phyloP scores from a whole-genome alignment of 1,284 basidiomycete genomes.

The Kalmanozyma brasiliensis region DNA sequence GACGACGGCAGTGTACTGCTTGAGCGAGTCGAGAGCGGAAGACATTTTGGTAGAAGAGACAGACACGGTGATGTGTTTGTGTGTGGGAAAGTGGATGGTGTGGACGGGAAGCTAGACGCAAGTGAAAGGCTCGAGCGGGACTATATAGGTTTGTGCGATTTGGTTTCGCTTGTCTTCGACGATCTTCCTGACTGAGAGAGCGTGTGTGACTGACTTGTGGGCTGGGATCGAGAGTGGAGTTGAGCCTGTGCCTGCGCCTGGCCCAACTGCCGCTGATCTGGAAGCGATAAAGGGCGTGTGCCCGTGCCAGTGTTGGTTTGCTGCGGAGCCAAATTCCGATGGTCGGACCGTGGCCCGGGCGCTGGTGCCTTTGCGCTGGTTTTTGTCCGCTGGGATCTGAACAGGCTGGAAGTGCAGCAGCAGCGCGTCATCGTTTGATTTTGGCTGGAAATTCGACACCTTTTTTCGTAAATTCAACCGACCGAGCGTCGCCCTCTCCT shows the following conservation, averaged over 20 bases:
- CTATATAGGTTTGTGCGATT: constrained; percentile 7
- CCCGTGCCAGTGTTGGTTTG: too few species aligned
- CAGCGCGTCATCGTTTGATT: constrained; percentile 20
- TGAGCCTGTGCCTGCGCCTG: background rate
- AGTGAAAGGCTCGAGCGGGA: background rate
- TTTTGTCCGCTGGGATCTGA: too few species aligned
- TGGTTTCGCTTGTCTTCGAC: background rate
- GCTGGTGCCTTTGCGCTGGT: too few species aligned
- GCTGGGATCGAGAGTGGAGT: background rate
- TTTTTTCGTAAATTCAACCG: background rate
- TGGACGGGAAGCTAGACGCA: background rate
- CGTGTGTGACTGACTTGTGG: background rate
- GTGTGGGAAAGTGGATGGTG: background rate
- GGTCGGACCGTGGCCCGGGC: too few species aligned
- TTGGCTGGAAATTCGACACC: background rate
- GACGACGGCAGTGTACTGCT: constrained; percentile 66
- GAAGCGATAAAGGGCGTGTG: constrained; percentile 17
- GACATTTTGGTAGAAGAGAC: constrained; percentile 34
- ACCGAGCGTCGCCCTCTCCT: too few species aligned
- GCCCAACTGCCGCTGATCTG: constrained; percentile 16
- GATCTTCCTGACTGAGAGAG: background rate
- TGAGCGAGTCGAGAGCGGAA: constrained; percentile 63
- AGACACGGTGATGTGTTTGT: constrained; percentile 1
- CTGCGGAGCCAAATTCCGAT: too few species aligned
- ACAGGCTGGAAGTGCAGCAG: constrained; percentile 5